Base-by-base conservation (phyloP, 371 early-diverging fungal genomes). In the Actinomortierella ambigua region DNA sequence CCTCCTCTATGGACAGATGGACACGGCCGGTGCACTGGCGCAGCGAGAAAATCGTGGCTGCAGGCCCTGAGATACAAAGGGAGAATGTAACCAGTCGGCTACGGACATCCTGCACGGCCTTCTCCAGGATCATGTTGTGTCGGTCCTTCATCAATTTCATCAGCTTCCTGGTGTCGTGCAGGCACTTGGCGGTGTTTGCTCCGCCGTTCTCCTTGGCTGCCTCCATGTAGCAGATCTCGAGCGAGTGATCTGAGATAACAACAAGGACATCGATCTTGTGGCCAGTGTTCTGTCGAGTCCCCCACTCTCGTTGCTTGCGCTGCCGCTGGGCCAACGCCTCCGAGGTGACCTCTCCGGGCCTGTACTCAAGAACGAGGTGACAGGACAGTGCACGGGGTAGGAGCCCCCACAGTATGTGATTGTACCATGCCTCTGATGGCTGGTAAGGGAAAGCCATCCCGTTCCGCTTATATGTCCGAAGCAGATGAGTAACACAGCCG, bases 221-320 rank as follows among this genome's bases (percentile, higher is more conserved):
- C 53, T 52, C 60, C 27, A 59, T 29, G 29, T 53, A 24, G 46
- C 52, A 53, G 53, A 59, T 53, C 53, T 59, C 53, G 29, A 59
- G 53, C 14, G 60, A 20, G 7, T 53, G 53, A 43, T 42, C 52
- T 13, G 59, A 43, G 18, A 53, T 39, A 27, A 63, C 53, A n/a
- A 63, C 63, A 28, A 57, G 18, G 29, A 56, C 63, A 41, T 57
- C 63, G 15, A 48, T 48, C 18, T 63, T 57, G 40, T 63, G 63
- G 28, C 63, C 63, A 17, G 39, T 27, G 41, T 24, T 26, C 22
- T 57, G 57, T 20, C 49, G 63, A 48, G 41, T 29, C 13, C 48
- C 63, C 47, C 57, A 18, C 23, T 39, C 29, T 15, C 51, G 57
- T 34, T n/a, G 51, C 40, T 56, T 63, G 34, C 46, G 55, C 48